Evolutionary conservation across 306 rosid species (phyloP).

Genomic region (Abrus pulchellus): DNA sequence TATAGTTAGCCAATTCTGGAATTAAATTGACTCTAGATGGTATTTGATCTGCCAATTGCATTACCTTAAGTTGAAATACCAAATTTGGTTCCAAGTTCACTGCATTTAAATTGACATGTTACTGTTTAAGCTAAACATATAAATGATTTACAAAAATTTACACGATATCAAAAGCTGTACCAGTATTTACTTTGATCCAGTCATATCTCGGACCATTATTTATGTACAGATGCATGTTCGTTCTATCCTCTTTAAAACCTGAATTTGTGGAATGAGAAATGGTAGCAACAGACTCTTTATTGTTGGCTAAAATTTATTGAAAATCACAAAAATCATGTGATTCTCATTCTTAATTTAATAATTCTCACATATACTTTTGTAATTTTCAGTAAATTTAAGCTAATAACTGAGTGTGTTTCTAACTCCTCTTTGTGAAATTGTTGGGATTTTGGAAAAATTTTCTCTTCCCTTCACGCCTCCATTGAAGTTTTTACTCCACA

Average conservation of each 20-base stretch:
- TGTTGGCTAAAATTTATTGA: no score
- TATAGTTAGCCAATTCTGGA: constrained; percentile 20
- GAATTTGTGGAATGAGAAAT: not conserved
- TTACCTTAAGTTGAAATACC: constrained; percentile 11
- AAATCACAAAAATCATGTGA: no score
- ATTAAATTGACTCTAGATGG: constrained; percentile 27
- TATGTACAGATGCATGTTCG: not conserved
- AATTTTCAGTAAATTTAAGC: no score
- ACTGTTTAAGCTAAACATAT: constrained; percentile 8
- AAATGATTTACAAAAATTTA: not conserved
- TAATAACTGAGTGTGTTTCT: no score
- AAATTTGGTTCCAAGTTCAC: constrained; percentile 13
- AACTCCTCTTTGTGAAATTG: not conserved
- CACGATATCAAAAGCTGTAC: not conserved
- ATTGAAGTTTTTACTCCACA: not conserved
- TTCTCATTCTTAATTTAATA: no score
- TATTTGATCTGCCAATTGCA: constrained; percentile 11
- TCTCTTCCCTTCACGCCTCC: not conserved
- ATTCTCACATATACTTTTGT: no score
- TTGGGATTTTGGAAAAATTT: constrained; percentile 7
- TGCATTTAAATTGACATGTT: not conserved
- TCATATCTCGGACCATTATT: constrained; percentile 1
- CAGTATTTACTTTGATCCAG: not conserved
- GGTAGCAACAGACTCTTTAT: no score
- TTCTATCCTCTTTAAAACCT: not conserved